Evolutionary conservation across 192 early-diverging fungal species (phyloP), one percentile per base, ranked within the genome.

Genomic region (Rhizoclosmatium sp.): DNA sequence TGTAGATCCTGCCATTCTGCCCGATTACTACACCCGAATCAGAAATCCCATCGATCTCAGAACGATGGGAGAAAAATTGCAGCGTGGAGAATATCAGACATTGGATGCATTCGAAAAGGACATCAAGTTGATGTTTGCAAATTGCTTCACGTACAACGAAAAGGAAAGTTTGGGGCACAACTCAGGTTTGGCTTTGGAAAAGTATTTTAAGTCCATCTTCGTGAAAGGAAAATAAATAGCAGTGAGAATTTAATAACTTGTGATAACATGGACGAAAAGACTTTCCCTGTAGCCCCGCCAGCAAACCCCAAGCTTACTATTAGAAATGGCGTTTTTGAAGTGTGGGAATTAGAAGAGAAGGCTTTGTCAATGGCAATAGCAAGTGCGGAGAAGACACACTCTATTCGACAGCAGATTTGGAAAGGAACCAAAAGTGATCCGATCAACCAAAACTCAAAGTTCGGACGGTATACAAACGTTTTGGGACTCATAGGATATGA

Each of bases 141-240:
- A 95, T 78, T 95, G 93, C 71, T 92, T 87, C 78, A 87, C 84
- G 2, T 95, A 92, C 79, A 95, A 95, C 74, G 84, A 88, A 23
- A 82, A 87, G 0, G 85, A 76, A 14, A 79, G 77, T 73, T 78
- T 78, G 56, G 80, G 77, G 21, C 71, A 80, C 44, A 85, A 82
- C 19, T 78, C 77, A 21, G 85, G 80, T 2, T 19, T 77, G 7
- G 70, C 42, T 14, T 60, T 78, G 39, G 80, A 87, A 75, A 85
- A 78, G 65, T 80, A 75, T 51, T 87, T 85, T 70, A 75, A 65
- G 47, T 40, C 9, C 31, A 67, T 76, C 48, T 76, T 39, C 44
- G n/a, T 21, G 12, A 71, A 71, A 31, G 48, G 69, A 71, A 21
- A 23, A 54, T 54, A 54, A 31, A 31, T 31, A n/a, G 31, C 31